A percentile compares a stretch with the other conserved stretches of the same genome.
These are phyloP conservation scores for Hymenoscyphus scutula DNA, from an alignment of 2,329 filamentous ascomycete genomes.

Conservation along the genomic window DNA sequence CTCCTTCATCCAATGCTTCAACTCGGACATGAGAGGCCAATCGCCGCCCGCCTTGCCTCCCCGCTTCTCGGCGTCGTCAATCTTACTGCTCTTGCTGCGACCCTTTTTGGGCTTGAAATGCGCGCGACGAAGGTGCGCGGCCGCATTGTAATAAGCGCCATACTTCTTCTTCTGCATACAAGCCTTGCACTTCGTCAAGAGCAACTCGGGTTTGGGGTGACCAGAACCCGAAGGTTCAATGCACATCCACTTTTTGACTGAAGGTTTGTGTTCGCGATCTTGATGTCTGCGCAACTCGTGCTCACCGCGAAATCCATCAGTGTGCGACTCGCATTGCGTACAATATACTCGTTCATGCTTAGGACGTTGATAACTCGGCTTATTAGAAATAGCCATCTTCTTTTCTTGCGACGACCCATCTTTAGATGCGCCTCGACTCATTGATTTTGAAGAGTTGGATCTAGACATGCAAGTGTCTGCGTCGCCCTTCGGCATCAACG, in stretches of 20 bases:
- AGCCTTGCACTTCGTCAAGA: constrained; percentile 64
- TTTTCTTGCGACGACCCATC: constrained; percentile 34
- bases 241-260: constrained; percentile 58
- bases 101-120: constrained; percentile 72
- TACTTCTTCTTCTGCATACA: constrained; percentile 84
- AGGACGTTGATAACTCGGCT: constrained; percentile 36
- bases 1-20: constrained; percentile 58
- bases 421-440: constrained; percentile 32
- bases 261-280: constrained; percentile 61
- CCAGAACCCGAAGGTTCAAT: constrained; percentile 50
- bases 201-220: constrained; percentile 54
- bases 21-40: constrained; percentile 52
- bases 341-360: constrained; percentile 48
- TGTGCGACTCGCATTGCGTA: constrained; percentile 73
- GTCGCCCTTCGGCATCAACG: constrained; percentile 35
- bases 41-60: constrained; percentile 52
- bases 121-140: constrained; percentile 78
- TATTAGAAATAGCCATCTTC: constrained; percentile 34
- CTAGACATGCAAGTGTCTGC: constrained; percentile 30
- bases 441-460: constrained; percentile 33
- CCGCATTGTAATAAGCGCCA: constrained; percentile 89
- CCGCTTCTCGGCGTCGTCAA: constrained; percentile 42
- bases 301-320: constrained; percentile 84
- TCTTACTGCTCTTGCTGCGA: constrained; percentile 37
- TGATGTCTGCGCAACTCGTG: constrained; percentile 76